phyloP scores from a whole-genome alignment of 2,329 filamentous ascomycete species.

The Scopulariopsis brevicaulis region DNA sequence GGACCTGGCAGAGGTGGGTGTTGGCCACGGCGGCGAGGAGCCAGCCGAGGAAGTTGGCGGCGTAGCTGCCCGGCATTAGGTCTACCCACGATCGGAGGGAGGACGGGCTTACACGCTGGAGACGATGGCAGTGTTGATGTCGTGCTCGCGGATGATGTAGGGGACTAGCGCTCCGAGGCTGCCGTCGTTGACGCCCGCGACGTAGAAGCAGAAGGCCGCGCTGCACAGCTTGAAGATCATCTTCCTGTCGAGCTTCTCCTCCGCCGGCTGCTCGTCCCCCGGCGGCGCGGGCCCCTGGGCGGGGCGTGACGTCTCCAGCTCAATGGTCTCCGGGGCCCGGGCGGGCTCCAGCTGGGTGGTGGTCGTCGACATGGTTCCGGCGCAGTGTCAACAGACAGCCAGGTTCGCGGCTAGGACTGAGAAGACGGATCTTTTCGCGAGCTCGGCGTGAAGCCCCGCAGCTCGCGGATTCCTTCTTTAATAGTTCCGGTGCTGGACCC shows the following conservation, averaged over 20 bases:
- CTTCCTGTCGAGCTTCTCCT: slow-evolving; percentile 9
- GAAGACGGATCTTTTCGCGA: background rate
- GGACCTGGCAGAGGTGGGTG: slow-evolving; percentile 35
- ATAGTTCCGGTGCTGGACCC: background rate
- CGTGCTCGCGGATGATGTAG: slow-evolving; percentile 46
- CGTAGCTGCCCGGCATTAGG: slow-evolving; percentile 29
- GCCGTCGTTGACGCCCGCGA: slow-evolving; percentile 54
- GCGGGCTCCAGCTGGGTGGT: background rate
- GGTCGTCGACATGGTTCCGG: background rate
- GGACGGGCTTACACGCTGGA: slow-evolving; percentile 30
- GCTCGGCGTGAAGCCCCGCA: background rate
- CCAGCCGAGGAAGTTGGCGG: slow-evolving; percentile 48
- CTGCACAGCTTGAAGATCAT: slow-evolving; percentile 36
- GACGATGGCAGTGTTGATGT: slow-evolving; percentile 37
- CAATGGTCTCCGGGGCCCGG: background rate
- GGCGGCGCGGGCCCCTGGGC: background rate
- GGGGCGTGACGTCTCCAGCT: background rate
- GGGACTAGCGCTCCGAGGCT: slow-evolving; percentile 52
- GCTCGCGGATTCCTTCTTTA: background rate
- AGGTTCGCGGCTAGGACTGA: background rate
- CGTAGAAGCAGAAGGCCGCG: slow-evolving; percentile 51
- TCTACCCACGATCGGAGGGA: background rate
- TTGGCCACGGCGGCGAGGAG: slow-evolving; percentile 45
- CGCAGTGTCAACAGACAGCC: background rate
- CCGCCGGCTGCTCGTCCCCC: background rate